Conservation (phyloP, 768 basidiomycete genomes). For the Lactifluus echinatus region DNA sequence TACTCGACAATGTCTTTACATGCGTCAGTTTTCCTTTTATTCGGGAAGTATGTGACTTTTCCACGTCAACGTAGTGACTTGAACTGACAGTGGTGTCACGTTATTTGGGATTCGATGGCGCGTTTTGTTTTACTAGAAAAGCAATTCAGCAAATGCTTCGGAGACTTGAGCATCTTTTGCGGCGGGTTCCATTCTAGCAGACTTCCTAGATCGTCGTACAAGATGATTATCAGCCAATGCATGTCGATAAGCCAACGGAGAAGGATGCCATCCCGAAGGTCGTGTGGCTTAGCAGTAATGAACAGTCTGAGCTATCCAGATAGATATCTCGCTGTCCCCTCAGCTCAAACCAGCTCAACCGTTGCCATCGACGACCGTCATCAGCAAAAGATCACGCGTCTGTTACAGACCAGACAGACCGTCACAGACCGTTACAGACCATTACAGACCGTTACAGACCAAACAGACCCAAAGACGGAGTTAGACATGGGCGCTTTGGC, state of each 20-base stretch:
- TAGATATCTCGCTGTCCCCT: constrained; percentile 22
- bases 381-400: too few species aligned
- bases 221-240: constrained; percentile 90
- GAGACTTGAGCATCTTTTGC: too few species aligned
- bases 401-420: too few species aligned
- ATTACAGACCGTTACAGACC: too few species aligned
- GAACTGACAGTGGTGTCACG: too few species aligned
- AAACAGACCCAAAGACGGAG: too few species aligned
- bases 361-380: too few species aligned
- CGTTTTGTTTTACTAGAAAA: constrained; percentile 73
- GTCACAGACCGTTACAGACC: too few species aligned
- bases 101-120: too few species aligned
- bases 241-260: constrained; percentile 50
- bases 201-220: constrained; percentile 59
- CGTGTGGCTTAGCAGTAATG: constrained; percentile 72
- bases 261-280: constrained; percentile 65
- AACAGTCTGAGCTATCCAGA: constrained; percentile 52
- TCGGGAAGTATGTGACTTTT: constrained; percentile 82
- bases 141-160: constrained; percentile 76
- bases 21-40: constrained; percentile 75
- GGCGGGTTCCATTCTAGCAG: too few species aligned
- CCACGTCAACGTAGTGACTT: too few species aligned
- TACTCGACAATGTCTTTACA: constrained; percentile 82
- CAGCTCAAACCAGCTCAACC: neutral
- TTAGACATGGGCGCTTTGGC: too few species aligned